These are phyloP conservation scores for Cutaneotrichosporon sp. DNA, from an alignment of 1,284 basidiomycete species.

Conservation along the genomic window DNA sequence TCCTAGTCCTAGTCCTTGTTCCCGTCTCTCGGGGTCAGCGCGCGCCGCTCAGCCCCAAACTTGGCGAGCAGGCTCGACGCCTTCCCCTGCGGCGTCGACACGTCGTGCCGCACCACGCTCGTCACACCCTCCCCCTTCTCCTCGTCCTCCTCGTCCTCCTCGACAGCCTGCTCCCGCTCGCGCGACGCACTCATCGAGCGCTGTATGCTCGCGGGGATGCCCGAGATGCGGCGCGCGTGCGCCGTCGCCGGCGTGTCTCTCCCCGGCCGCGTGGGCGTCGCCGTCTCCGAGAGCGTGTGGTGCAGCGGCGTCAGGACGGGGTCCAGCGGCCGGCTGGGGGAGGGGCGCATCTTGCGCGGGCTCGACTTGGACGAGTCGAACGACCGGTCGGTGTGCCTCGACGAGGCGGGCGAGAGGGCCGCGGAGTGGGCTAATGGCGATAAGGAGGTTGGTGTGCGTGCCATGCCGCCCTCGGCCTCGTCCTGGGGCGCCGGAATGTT, in stretches of 20 bases:
- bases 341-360: slow-evolving; percentile 8
- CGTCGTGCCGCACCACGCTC: slow-evolving; percentile 21
- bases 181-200: neutral
- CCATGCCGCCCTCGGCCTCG: neutral
- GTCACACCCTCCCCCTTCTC: neutral
- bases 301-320: slow-evolving; percentile 23
- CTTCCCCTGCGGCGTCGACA: slow-evolving; percentile 18
- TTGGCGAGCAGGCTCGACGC: slow-evolving; percentile 16
- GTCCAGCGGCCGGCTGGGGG: slow-evolving; percentile 16
- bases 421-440: neutral
- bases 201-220: slow-evolving; percentile 18
- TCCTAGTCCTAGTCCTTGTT: slow-evolving; percentile 6
- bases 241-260: slow-evolving; percentile 19
- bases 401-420: slow-evolving; percentile 17
- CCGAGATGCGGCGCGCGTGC: slow-evolving; percentile 23
- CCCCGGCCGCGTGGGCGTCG: neutral
- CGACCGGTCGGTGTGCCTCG: slow-evolving; percentile 14
- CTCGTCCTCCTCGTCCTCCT: neutral
- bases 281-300: slow-evolving; percentile 5
- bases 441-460: slow-evolving; percentile 5
- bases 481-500: neutral
- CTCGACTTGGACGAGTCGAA: slow-evolving; percentile 7
- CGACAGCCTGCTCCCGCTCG: neutral
- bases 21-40: slow-evolving; percentile 16
- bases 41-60: slow-evolving; percentile 10